Percentiles rank a stretch among this genome's conserved stretches.
Conservation (phyloP, 2,329 filamentous ascomycete genomes). For the Tolypocladium tropicale region DNA sequence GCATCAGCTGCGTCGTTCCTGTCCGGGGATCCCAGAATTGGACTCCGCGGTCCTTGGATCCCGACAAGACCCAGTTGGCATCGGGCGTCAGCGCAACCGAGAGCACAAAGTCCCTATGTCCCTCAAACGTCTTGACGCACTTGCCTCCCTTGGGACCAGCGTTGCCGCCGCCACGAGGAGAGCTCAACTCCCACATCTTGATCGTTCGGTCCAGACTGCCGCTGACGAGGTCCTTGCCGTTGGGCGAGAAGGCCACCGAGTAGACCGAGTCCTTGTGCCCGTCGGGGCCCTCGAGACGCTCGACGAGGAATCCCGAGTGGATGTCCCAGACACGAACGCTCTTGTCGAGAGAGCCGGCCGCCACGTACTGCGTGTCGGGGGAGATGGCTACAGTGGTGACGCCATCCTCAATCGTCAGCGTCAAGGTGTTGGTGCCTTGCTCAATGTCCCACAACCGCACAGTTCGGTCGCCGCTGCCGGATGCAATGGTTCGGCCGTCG, state of each 20-base stretch:
- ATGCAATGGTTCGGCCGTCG: conserved; percentile 89
- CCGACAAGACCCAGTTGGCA: conserved; percentile 90
- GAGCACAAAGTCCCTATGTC: conserved; percentile 95
- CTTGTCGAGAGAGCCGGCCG: conserved; percentile 92
- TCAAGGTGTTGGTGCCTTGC: conserved; percentile 69
- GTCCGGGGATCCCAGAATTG: conserved; percentile 98
- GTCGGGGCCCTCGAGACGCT: conserved; percentile 83
- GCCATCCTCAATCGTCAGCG: conserved; percentile 87
- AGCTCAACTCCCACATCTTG: conserved; percentile 94
- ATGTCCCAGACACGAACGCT: conserved; percentile 97
- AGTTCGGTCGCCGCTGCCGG: conserved; percentile 87
- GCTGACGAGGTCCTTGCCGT: conserved; percentile 84
- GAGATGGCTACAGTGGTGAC: conserved; percentile 97
- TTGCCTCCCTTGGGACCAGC: conserved; percentile 73
- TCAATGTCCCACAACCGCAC: conserved; percentile 96
- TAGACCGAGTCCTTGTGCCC: conserved; percentile 97
- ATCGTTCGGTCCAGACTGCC: conserved; percentile 96
- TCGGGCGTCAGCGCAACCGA: conserved; percentile 93
- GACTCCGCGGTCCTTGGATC: conserved; percentile 92
- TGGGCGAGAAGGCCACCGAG: conserved; percentile 90
- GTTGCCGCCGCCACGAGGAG: conserved; percentile 56
- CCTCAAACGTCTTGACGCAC: conserved; percentile 94
- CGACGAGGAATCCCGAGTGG: conserved; percentile 72
- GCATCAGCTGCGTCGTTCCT: conserved; percentile 91
- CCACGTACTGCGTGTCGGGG: conserved; percentile 86